Conservation (phyloP, 257 asterid genomes). For the Eucommia ulmoides region DNA sequence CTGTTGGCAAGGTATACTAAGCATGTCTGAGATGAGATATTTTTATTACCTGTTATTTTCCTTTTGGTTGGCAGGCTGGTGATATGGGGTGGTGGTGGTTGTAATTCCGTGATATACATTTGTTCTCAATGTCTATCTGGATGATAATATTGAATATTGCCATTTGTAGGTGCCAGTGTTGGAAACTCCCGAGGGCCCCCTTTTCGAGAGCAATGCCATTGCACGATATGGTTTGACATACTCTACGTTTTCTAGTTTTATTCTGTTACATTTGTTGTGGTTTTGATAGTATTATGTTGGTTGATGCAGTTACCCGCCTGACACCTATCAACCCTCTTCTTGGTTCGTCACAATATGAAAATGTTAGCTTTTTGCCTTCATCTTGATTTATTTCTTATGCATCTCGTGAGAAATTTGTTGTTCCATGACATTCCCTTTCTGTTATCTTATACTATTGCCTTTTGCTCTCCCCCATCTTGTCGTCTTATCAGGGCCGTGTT, state of each 20-base stretch:
- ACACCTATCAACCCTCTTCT: background rate
- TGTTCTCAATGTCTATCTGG: too few species aligned
- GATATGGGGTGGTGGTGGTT: too few species aligned
- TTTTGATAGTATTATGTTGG: too few species aligned
- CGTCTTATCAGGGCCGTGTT: background rate
- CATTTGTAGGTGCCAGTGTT: background rate
- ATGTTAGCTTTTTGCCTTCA: background rate
- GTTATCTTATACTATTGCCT: too few species aligned
- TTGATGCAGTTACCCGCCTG: background rate
- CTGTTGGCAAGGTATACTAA: background rate
- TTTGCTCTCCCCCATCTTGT: too few species aligned
- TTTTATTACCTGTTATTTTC: background rate
- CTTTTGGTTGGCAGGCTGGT: too few species aligned
- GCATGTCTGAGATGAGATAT: background rate
- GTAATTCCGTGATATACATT: too few species aligned
- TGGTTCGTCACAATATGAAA: background rate
- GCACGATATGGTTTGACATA: background rate
- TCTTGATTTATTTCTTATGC: background rate
- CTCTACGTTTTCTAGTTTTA: background rate
- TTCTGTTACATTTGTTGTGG: background rate
- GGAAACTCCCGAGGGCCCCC: background rate
- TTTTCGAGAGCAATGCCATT: background rate
- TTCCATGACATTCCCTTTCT: too few species aligned
- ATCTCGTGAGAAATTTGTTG: background rate
- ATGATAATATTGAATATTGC: background rate